phyloP scores from a whole-genome alignment of 495 filamentous ascomycete genomes.

The Chaetomium fimeti region DNA sequence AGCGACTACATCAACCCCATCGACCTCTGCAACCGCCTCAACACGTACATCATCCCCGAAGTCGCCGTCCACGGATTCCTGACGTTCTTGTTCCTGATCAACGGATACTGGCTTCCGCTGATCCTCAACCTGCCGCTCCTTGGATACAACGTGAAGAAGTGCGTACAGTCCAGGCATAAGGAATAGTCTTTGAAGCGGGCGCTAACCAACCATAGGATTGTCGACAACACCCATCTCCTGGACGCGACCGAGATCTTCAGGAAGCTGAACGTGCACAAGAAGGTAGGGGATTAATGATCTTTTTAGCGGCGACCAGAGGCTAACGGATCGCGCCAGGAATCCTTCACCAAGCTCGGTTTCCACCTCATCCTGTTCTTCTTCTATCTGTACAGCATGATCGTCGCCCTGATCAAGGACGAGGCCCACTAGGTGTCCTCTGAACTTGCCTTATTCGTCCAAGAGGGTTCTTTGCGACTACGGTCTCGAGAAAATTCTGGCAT shows the following conservation, averaged over 20 bases:
- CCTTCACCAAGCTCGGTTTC: slow-evolving; percentile 98
- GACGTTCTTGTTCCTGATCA: slow-evolving; percentile 92
- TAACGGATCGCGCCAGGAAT: slow-evolving; percentile 64
- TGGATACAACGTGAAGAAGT: slow-evolving; percentile 97
- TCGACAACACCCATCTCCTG: slow-evolving; percentile 92
- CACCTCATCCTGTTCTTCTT: slow-evolving; percentile 99
- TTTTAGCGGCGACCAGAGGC: too few relatives aligned
- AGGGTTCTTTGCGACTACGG: not conserved
- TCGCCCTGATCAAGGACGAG: slow-evolving; percentile 95
- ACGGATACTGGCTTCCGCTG: slow-evolving; percentile 96
- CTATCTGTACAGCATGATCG: slow-evolving; percentile 99
- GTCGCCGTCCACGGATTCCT: slow-evolving; percentile 95
- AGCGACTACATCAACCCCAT: slow-evolving; percentile 99
- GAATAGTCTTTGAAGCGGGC: not conserved
- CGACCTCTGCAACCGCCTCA: slow-evolving; percentile 99
- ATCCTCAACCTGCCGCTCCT: slow-evolving; percentile 89
- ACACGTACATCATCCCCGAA: slow-evolving; percentile 99
- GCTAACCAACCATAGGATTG: slow-evolving; percentile 61
- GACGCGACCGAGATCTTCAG: slow-evolving; percentile 99
- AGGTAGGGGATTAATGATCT: slow-evolving; percentile 56
- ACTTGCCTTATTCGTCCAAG: not conserved
- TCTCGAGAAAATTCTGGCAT: not conserved
- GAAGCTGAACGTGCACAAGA: slow-evolving; percentile 98
- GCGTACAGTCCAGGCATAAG: slow-evolving; percentile 34
- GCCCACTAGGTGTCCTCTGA: slow-evolving; percentile 57